Evolutionary conservation across 345 rosid genomes (phyloP).

Genomic region (Nephelium lappaceum): DNA sequence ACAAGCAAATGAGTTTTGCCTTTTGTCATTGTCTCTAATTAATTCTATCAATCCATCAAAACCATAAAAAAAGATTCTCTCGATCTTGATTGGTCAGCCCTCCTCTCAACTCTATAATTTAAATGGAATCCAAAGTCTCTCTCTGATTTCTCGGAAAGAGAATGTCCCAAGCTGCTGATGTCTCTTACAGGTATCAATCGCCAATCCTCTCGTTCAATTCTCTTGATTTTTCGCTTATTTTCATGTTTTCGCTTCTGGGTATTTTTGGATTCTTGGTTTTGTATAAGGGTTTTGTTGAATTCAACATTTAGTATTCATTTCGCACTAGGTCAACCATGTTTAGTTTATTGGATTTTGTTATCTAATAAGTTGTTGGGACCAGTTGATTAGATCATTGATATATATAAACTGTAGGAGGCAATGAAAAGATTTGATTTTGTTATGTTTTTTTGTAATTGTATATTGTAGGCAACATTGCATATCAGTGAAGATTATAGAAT

Average conservation of each 20-base stretch:
- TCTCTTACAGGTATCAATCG: slow-evolving; percentile 48
- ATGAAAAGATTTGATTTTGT: not conserved
- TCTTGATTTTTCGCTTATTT: not conserved
- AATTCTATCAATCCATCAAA: no score
- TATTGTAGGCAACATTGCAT: not conserved
- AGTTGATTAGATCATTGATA: not conserved
- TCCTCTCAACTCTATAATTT: not conserved
- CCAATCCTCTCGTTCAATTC: not conserved
- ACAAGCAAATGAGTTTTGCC: not conserved
- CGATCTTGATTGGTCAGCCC: slow-evolving; percentile 11
- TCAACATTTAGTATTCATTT: not conserved
- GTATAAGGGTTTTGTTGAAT: not conserved
- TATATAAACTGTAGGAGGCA: not conserved
- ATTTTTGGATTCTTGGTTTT: not conserved
- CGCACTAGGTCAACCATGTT: not conserved
- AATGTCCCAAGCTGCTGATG: slow-evolving; percentile 57
- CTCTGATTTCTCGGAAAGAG: slow-evolving; percentile 28
- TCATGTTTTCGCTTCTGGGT: not conserved
- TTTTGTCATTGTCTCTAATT: not conserved
- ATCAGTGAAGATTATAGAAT: not conserved
- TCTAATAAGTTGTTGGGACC: not conserved
- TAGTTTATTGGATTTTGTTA: not conserved
- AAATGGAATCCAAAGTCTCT: slow-evolving; percentile 25
- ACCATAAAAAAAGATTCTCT: not conserved
- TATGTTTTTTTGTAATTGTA: not conserved